Conservation (phyloP, 345 rosid species). For the Hibiscus syriacus region DNA sequence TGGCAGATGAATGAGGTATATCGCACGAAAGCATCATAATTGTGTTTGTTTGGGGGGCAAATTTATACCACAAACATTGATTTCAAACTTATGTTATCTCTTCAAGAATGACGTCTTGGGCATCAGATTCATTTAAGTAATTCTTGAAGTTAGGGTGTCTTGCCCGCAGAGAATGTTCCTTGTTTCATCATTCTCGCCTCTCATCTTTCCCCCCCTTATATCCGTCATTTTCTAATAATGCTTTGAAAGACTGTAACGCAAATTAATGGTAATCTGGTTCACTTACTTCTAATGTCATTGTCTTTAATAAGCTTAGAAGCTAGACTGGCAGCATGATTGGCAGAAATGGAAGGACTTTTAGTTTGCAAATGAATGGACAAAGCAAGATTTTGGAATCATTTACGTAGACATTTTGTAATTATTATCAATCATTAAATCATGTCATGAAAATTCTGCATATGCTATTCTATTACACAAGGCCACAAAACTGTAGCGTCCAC, state of each 20-base stretch:
- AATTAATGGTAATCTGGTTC: background rate
- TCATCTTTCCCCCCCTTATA: background rate
- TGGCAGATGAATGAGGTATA: slow-evolving; percentile 93
- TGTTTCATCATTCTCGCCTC: background rate
- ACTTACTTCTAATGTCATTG: background rate
- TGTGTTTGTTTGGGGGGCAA: background rate
- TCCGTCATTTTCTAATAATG: background rate
- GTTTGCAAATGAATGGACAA: background rate
- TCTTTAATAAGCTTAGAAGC: background rate
- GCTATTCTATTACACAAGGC: background rate
- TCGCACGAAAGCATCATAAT: background rate
- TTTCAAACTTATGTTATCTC: background rate
- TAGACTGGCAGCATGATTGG: background rate
- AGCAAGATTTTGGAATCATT: background rate
- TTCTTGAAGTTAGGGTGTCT: background rate
- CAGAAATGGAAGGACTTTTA: background rate
- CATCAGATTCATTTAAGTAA: background rate
- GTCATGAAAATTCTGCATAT: background rate
- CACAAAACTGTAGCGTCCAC: background rate
- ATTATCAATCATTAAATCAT: background rate
- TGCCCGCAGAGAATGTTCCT: background rate
- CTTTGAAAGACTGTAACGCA: background rate
- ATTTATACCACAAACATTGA: background rate
- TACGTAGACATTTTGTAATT: background rate
- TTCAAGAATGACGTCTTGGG: background rate